Conservation (phyloP, 2,329 filamentous ascomycete species). For the Cercospora citrullina region DNA sequence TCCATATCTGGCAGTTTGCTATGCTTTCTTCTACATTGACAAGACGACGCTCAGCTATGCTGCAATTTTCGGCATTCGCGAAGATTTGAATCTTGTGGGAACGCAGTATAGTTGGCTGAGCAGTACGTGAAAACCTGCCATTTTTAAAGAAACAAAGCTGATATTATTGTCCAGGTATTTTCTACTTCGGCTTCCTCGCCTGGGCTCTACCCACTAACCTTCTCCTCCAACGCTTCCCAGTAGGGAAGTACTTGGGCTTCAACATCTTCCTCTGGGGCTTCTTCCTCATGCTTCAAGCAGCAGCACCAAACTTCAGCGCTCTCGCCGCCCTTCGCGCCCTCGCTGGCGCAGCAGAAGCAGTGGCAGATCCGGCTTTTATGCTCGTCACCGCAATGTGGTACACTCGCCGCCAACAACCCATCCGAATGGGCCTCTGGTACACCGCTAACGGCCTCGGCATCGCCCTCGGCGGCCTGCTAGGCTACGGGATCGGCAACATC, state of each 20-base stretch:
- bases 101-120: conserved; percentile 59
- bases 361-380: conserved; percentile 62
- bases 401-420: conserved; percentile 58
- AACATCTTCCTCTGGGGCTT: conserved; percentile 62
- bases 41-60: conserved; percentile 63
- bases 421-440: conserved; percentile 62
- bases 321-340: conserved; percentile 59
- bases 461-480: conserved; percentile 58
- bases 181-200: conserved; percentile 58
- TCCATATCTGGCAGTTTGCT: conserved; percentile 47
- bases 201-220: conserved; percentile 59
- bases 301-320: conserved; percentile 50
- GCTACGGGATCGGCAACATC: conserved; percentile 63
- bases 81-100: conserved; percentile 59
- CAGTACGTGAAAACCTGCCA: not conserved
- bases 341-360: conserved; percentile 59
- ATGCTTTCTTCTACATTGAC: conserved; percentile 43
- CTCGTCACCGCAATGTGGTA: conserved; percentile 65
- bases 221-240: conserved; percentile 53
- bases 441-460: conserved; percentile 61
- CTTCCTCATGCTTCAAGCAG: conserved; percentile 41
- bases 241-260: conserved; percentile 53
- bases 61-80: conserved; percentile 63
- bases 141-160: conserved; percentile 27
- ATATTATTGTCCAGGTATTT: conserved; percentile 32